Base-by-base conservation (phyloP, 2,329 filamentous ascomycete species). In the Epichloe brachyelytri region DNA sequence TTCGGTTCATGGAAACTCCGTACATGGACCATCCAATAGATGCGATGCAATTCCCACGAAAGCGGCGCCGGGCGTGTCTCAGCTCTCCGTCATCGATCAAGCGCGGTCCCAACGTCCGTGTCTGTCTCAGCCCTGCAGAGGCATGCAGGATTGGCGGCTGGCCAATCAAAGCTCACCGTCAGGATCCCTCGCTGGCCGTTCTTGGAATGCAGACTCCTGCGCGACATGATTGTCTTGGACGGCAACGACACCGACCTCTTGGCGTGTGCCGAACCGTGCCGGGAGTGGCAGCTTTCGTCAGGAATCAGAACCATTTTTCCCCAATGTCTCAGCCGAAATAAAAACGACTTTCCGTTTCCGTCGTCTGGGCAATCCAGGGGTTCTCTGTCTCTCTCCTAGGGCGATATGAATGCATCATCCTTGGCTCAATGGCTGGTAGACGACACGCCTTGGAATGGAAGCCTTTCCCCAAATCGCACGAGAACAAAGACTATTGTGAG, bases 141-240 rank as follows among this genome's bases (percentile, higher is more conserved):
- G 55, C 48, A 59, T 55, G 57, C 46, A 53, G 40, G 7, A 36
- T 12, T 43, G 39, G 36, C n/a, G 6, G 30, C n/a, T 37, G 43
- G 39, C 48, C 53, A 53, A 53, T 51, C 39, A 43, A n/a, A 19
- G 15, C 36, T 3, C 4, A 12, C 15, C 11, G 8, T 41, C 17
- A 43, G 43, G 30, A 10, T 48, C 46, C 46, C 20, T 43, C 44
- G 44, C 41, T 5, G 19, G 33, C 49, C 30, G 41, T 43, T 43
- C 50, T 44, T 51, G 55, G 55, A 56, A 55, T 55, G 55, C 34
- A 37, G 38, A 43, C 11, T 20, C 12, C 33, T 49, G 20, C 26
- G 19, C 48, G n/a, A 41, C 45, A 43, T 46, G 38, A 36, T 46
- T 55, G 39, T 53, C 48, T 44, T 30, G 33, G 36, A 49, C 19